These are phyloP conservation scores for Rhytidiadelphus loreus DNA, from an alignment of 225 moss, liverwort and hornwort species.

Conservation along the genomic window DNA sequence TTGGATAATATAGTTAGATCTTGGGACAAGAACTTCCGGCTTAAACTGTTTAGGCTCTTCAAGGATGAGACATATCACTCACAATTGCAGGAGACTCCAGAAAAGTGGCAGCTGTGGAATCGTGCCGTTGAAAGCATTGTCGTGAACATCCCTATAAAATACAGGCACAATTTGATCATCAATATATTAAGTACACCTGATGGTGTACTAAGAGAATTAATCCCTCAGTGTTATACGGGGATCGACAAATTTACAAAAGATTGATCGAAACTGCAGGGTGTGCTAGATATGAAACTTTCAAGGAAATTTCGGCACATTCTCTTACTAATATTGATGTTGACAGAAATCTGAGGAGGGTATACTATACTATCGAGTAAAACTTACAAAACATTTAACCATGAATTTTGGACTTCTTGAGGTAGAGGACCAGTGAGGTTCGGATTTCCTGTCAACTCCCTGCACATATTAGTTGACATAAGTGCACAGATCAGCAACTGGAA, in stretches of 20 bases:
- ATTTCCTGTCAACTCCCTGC: constrained; percentile 4
- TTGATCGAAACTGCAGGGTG: not conserved
- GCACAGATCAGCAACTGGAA: not conserved
- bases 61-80: not conserved
- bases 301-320: not conserved
- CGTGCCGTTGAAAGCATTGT: not conserved
- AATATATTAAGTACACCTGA: not conserved
- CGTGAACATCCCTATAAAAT: constrained; percentile 8
- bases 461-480: not conserved
- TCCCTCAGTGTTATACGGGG: not conserved
- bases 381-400: not conserved
- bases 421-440: not conserved
- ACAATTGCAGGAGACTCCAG: not conserved
- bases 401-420: not conserved
- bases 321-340: not conserved
- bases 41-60: not conserved
- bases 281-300: not conserved
- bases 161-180: not conserved
- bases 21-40: not conserved
- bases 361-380: not conserved
- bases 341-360: not conserved
- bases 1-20: no score
- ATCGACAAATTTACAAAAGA: not conserved
- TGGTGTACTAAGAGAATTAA: not conserved
- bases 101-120: not conserved